Evolutionary conservation across 2,329 filamentous ascomycete species (phyloP), one percentile per base, ranked within the genome.

Genomic region (Incumbomyces lentus): DNA sequence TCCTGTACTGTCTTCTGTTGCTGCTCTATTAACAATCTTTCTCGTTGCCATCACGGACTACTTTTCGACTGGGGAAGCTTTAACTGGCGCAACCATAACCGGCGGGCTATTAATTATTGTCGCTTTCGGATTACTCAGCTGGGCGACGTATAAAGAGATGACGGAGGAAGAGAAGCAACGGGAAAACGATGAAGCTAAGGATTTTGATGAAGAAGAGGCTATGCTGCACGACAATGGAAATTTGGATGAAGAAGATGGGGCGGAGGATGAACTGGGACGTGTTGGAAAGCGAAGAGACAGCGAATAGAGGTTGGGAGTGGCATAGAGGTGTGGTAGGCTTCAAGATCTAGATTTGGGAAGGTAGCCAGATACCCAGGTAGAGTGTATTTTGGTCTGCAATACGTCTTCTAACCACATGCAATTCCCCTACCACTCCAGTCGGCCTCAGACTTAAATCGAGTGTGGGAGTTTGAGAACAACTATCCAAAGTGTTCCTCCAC

Each of bases 81-180:
- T 95, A 16, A 84, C 81, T 43, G 68, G 73, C 3, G 84, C 88
- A 0, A 85, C 90, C 2, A 73, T 96, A 11, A 59, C 79, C 0
- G 92, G 92, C n/a, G 90, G 92, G 0, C 60, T 84, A 22, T 72
- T 96, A 58, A 98, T 98, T 59, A 84, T 95, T 48, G 73, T 78
- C 1, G 92, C 92, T 0, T 98, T 98, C 62, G 64, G 81, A n/a
- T 73, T 95, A 59, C 65, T 98, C 37, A 88, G 81, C 58, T 95
- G 82, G 79, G 92, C 87, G 54, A 95, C 90, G 0, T 98, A 90
- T 67, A 77, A 82, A 42, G 92, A 98, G 69, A 90, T 96, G 82
- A 78, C 81, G 38, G 87, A 95, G 64, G 86, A 94, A 55, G 76
- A 81, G 57, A 73, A 74, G 53, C 81, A 80, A 59, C 79, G 72